Conservation (phyloP, 139 green algal species). For the Asterochloris sp. region DNA sequence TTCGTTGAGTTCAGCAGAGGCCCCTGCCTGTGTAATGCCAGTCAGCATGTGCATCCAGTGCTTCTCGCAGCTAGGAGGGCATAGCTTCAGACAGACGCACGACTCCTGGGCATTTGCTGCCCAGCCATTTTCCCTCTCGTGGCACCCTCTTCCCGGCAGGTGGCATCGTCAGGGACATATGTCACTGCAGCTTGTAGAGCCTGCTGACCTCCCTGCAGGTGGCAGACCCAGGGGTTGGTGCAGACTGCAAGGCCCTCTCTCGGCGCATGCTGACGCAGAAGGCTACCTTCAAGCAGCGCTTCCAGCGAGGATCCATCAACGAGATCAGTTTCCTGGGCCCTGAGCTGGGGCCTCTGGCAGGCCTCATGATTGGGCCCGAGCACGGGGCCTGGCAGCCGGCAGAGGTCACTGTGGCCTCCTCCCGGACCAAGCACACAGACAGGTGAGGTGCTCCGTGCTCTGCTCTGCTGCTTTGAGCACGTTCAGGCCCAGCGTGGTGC, state of each 20-base stretch:
- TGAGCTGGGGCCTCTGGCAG: conserved; percentile 68
- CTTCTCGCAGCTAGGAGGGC: background rate
- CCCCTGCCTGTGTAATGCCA: background rate
- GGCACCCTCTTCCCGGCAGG: background rate
- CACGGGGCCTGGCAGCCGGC: conserved; percentile 63
- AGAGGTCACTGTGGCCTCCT: conserved; percentile 64
- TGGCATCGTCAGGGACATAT: background rate
- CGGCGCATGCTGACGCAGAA: conserved; percentile 4
- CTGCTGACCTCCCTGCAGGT: background rate
- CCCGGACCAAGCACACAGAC: conserved; percentile 51
- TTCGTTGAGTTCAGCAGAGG: background rate
- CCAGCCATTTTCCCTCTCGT: background rate
- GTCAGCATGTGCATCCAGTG: background rate
- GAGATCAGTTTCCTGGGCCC: conserved; percentile 46
- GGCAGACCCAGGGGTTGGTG: background rate
- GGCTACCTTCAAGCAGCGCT: conserved; percentile 40
- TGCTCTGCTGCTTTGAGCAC: too few relatives aligned
- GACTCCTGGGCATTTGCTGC: background rate
- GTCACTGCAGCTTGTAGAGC: background rate
- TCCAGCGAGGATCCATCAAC: conserved; percentile 69
- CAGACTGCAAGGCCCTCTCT: conserved; percentile 1
- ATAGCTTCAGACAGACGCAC: background rate
- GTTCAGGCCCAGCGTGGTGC: too few relatives aligned
- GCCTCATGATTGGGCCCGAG: conserved; percentile 67
- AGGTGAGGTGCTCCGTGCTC: background rate